Base-by-base conservation (phyloP, 805 yeast genomes). In the Wickerhamiella lipophila region DNA sequence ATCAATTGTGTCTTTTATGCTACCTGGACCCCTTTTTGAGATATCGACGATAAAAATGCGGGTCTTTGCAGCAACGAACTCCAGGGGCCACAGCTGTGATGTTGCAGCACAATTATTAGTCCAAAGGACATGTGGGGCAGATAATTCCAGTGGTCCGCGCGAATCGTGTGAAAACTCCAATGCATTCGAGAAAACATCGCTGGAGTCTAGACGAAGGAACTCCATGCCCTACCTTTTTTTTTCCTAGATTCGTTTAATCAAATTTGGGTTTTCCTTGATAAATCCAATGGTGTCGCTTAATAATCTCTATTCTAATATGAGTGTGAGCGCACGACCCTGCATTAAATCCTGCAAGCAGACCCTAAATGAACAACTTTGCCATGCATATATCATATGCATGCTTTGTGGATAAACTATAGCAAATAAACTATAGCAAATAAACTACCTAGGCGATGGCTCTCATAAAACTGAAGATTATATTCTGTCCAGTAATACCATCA, bases 41-140 rank as follows among this genome's bases (percentile, higher is more conserved):
- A 21, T 27, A 25, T 36, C 42, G 11, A 45, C 23, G 3, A 45
- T 21, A 9, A 13, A 13, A 6, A 45, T 34, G 1, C 35, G 29
- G 8, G 48, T 45, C 32, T 27, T 25, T 5, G 42, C 36, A 7
- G 42, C 48, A 15, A 45, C 23, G 35, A 45, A 45, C 13, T 45
- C 48, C 6, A 45, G 25, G 26, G 23, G 42, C 48, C 48, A 45
- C 3, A 45, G 16, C 27, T 45, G 48, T 5, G 48, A 45, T 2
- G 36, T 19, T 6, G 48, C 48, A 4, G 42, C 36, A 2, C 29
- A 6, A 15, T 45, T 45, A n/a, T 34, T 21, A 3, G 42, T 34
- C 48, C 48, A 45, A 3, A 45, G 27, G 4, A 23, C 26, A 13
- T 25, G 42, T 2, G 48, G 42, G 7, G 48, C 42, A 7, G 25